phyloP scores from a whole-genome alignment of 2,329 filamentous ascomycete genomes.

The Colletotrichum tanaceti region DNA sequence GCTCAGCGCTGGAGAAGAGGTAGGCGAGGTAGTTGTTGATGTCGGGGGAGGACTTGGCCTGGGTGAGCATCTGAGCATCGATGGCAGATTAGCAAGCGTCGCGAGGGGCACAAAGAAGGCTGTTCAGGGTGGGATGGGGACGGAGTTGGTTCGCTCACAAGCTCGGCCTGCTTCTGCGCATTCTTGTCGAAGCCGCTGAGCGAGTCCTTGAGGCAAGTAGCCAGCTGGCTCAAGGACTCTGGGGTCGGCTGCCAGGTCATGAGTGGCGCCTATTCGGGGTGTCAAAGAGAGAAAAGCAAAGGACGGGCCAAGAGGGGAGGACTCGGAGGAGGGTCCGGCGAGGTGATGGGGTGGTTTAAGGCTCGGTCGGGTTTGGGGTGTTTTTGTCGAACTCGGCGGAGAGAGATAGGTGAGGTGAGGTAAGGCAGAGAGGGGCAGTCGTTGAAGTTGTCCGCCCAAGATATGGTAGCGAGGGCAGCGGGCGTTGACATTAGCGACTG shows the following conservation, averaged over 20 bases:
- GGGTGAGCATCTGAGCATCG: conserved; percentile 81
- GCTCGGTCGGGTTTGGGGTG: conserved; percentile 10
- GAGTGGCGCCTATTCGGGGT: conserved; percentile 47
- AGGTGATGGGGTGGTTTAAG: conserved; percentile 13
- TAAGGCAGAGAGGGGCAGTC: conserved; percentile 37
- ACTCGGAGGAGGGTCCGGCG: conserved; percentile 30
- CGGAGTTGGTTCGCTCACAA: conserved; percentile 64
- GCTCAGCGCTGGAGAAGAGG: conserved; percentile 79
- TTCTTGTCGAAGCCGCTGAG: conserved; percentile 83
- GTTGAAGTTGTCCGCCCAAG: conserved; percentile 33
- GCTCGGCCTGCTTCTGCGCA: conserved; percentile 89
- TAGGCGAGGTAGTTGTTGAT: conserved; percentile 98
- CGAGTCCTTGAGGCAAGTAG: conserved; percentile 90
- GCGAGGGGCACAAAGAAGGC: conserved; percentile 25
- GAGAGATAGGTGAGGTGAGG: background rate
- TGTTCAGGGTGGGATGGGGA: background rate
- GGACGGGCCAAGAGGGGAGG: conserved; percentile 31
- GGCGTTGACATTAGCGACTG: conserved; percentile 33
- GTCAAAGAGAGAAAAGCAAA: conserved; percentile 35
- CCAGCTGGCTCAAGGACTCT: conserved; percentile 89
- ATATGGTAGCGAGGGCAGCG: conserved; percentile 20
- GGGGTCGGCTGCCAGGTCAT: conserved; percentile 96
- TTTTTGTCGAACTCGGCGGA: conserved; percentile 14
- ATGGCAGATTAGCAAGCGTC: conserved; percentile 42
- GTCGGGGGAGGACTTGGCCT: conserved; percentile 89